Evolutionary conservation across 345 rosid genomes (phyloP).

Genomic region (Ceriops tagal): DNA sequence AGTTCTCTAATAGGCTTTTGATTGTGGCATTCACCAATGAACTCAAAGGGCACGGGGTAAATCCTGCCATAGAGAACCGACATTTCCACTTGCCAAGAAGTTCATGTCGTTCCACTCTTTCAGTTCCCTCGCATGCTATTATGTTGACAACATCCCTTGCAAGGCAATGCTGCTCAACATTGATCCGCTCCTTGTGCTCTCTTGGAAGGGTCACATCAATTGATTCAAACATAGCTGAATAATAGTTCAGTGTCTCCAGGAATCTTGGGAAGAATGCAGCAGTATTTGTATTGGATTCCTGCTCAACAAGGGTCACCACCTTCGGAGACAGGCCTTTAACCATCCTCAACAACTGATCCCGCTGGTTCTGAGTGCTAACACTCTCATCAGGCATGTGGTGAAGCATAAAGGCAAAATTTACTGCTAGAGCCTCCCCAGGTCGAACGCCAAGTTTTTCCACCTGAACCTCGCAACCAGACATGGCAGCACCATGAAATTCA

Average conservation of each 20-base stretch:
- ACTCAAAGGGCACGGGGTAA: constrained; percentile 69
- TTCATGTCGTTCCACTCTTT: constrained; percentile 82
- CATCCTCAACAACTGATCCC: constrained; percentile 64
- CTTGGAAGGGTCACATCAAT: constrained; percentile 68
- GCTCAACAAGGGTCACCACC: constrained; percentile 89
- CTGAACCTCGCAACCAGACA: constrained; percentile 49
- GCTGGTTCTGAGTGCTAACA: constrained; percentile 71
- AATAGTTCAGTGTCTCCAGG: constrained; percentile 65
- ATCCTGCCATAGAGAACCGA: constrained; percentile 82
- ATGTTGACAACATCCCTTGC: constrained; percentile 86
- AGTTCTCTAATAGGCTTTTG: constrained; percentile 56
- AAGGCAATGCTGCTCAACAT: constrained; percentile 85
- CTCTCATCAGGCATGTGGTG: constrained; percentile 91
- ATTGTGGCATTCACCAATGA: constrained; percentile 69
- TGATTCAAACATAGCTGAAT: constrained; percentile 88
- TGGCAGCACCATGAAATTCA: constrained; percentile 63
- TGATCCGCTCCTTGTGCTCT: constrained; percentile 72
- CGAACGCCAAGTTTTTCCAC: constrained; percentile 40
- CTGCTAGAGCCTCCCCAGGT: constrained; percentile 72
- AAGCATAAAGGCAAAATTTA: constrained; percentile 79
- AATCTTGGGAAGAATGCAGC: constrained; percentile 81
- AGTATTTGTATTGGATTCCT: constrained; percentile 87
- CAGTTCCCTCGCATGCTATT: constrained; percentile 82
- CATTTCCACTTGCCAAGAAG: constrained; percentile 82
- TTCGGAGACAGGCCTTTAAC: constrained; percentile 72